A percentile compares a stretch with the other conserved stretches of the same genome.
Conservation (phyloP, 352 stramenopile species). For the Achlya hypogyna region DNA sequence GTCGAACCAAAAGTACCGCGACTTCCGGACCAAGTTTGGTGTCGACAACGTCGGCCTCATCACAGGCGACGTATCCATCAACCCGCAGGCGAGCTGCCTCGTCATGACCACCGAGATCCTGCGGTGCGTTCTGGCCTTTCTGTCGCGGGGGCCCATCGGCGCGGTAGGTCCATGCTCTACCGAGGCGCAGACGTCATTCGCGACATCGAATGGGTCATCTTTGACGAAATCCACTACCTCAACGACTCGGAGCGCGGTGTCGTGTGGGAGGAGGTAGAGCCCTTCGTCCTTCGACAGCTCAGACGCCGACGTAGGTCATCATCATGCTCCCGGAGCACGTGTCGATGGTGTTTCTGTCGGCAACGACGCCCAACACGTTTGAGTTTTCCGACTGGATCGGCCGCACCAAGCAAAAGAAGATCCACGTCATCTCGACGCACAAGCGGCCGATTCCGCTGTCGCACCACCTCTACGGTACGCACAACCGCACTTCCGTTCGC, state of each 20-base stretch:
- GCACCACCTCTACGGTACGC: conserved; percentile 57
- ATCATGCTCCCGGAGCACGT: conserved; percentile 97
- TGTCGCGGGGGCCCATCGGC: neutral
- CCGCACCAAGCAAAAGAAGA: conserved; percentile 90
- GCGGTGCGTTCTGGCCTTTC: conserved; percentile 23
- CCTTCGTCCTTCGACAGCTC: conserved; percentile 5
- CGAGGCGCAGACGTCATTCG: conserved; percentile 96
- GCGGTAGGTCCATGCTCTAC: conserved; percentile 96
- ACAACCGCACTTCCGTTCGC: neutral
- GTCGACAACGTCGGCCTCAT: conserved; percentile 96
- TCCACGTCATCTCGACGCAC: conserved; percentile 96
- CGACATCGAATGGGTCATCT: conserved; percentile 98
- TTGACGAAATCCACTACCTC: conserved; percentile 99
- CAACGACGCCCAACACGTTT: conserved; percentile 97
- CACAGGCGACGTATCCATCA: conserved; percentile 99
- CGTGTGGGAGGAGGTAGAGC: conserved; percentile 92
- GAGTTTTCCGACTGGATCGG: conserved; percentile 99
- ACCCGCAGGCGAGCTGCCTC: conserved; percentile 94
- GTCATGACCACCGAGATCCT: conserved; percentile 99
- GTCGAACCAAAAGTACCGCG: conserved; percentile 99
- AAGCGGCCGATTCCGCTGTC: conserved; percentile 95
- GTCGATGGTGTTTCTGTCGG: conserved; percentile 97
- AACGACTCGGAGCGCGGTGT: conserved; percentile 96
- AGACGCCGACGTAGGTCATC: conserved; percentile 72
- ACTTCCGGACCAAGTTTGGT: conserved; percentile 90